These are phyloP conservation scores for Apiosordaria backusii DNA, from an alignment of 495 filamentous ascomycete species.

Conservation along the genomic window DNA sequence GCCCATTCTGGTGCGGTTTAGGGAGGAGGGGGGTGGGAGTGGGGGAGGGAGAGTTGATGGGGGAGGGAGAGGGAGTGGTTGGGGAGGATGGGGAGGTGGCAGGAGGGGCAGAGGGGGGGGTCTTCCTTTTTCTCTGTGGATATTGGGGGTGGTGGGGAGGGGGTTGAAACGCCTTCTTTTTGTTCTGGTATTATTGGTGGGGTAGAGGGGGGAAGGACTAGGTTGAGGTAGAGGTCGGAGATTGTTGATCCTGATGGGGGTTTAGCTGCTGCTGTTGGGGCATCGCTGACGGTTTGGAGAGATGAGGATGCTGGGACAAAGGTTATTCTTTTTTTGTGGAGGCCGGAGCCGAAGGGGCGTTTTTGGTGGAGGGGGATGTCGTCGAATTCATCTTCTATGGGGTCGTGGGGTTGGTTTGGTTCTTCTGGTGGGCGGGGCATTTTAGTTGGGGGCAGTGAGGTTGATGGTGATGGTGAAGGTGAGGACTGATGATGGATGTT, in stretches of 20 bases:
- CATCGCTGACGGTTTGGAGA: constrained; percentile 39
- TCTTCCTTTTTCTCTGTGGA: constrained; percentile 16
- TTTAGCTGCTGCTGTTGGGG: constrained; percentile 1
- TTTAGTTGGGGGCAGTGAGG: background rate
- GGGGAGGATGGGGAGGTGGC: background rate
- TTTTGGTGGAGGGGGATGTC: constrained; percentile 67
- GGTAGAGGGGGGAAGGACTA: constrained; percentile 27
- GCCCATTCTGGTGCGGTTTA: constrained; percentile 75
- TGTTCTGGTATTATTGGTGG: background rate
- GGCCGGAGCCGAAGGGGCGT: constrained; percentile 74
- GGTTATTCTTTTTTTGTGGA: constrained; percentile 70
- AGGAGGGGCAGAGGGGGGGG: constrained; percentile 25
- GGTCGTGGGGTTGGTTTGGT: background rate
- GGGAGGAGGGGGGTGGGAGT: constrained; percentile 82
- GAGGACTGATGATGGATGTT: background rate
- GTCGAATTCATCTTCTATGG: constrained; percentile 43
- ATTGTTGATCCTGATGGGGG: constrained; percentile 43
- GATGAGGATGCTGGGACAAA: constrained; percentile 69
- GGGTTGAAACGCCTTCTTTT: constrained; percentile 24
- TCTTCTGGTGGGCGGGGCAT: constrained; percentile 19
- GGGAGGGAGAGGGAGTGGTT: constrained; percentile 53
- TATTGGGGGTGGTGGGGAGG: constrained; percentile 24
- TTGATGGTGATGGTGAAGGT: background rate
- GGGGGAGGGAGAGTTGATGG: constrained; percentile 75
- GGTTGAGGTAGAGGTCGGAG: constrained; percentile 63